phyloP scores from a whole-genome alignment of 805 yeast genomes.

The Barnettozyma pratensis region DNA sequence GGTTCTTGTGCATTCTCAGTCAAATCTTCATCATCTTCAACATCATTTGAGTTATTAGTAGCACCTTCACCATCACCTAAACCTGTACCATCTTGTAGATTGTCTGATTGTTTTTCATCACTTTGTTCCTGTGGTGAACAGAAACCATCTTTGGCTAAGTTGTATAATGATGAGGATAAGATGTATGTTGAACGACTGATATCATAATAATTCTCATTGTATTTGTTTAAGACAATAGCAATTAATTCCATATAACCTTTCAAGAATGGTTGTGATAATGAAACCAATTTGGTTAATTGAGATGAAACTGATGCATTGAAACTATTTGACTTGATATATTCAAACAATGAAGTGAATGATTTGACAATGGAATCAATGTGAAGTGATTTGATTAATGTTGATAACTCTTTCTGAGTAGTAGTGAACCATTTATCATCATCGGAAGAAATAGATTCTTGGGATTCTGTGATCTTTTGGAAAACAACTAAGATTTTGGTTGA shows the following conservation, averaged over 20 bases:
- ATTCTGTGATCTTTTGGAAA: slow-evolving; percentile 48
- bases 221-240: slow-evolving; percentile 36
- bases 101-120: slow-evolving; percentile 56
- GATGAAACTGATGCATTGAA: slow-evolving; percentile 34
- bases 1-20: slow-evolving; percentile 65
- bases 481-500: slow-evolving; percentile 58
- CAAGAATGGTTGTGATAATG: slow-evolving; percentile 59
- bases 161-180: slow-evolving; percentile 49
- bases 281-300: slow-evolving; percentile 41
- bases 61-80: slow-evolving; percentile 93
- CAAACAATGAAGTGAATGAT: slow-evolving; percentile 33
- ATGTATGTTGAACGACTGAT: slow-evolving; percentile 59
- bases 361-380: slow-evolving; percentile 33
- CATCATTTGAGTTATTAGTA: slow-evolving; percentile 71
- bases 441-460: slow-evolving; percentile 27
- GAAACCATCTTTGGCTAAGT: slow-evolving; percentile 75
- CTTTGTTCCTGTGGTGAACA: slow-evolving; percentile 83
- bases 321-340: slow-evolving; percentile 31
- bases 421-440: slow-evolving; percentile 71
- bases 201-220: slow-evolving; percentile 44
- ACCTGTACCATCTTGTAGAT: slow-evolving; percentile 82
- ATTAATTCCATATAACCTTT: slow-evolving; percentile 53
- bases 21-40: slow-evolving; percentile 88
- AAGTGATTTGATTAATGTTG: slow-evolving; percentile 37
- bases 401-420: slow-evolving; percentile 39